Conservation (phyloP, 192 early-diverging fungal species). For the Entomortierella chlamydospora region DNA sequence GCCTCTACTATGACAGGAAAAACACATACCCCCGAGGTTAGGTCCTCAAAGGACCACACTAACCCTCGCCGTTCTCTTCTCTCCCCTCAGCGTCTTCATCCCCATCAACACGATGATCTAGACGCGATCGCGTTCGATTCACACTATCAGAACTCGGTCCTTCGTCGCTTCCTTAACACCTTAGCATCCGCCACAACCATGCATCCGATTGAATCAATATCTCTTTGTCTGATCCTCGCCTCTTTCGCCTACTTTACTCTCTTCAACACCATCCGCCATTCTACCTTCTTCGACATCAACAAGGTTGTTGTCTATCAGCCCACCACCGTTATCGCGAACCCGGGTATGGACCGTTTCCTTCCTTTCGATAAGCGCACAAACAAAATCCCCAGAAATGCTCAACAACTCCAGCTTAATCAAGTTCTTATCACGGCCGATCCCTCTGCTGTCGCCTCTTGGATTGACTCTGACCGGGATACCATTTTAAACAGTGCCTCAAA, state of each 20-base stretch:
- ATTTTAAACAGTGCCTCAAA: slow-evolving; percentile 28
- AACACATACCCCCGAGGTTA: slow-evolving; percentile 44
- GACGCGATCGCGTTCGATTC: slow-evolving; percentile 32
- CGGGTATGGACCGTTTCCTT: slow-evolving; percentile 45
- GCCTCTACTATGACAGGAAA: slow-evolving; percentile 38
- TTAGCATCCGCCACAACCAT: slow-evolving; percentile 56
- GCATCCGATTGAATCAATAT: slow-evolving; percentile 87
- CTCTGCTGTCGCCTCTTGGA: slow-evolving; percentile 7
- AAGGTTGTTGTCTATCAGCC: slow-evolving; percentile 57
- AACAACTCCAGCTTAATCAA: slow-evolving; percentile 71
- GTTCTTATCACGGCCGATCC: slow-evolving; percentile 57
- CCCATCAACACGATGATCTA: slow-evolving; percentile 11
- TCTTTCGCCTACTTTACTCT: slow-evolving; percentile 83
- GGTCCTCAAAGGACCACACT: slow-evolving; percentile 13
- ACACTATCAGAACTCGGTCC: slow-evolving; percentile 44
- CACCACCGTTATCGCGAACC: slow-evolving; percentile 53
- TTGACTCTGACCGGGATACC: slow-evolving; percentile 24
- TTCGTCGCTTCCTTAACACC: slow-evolving; percentile 43
- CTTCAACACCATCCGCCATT: slow-evolving; percentile 75
- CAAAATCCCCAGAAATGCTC: slow-evolving; percentile 49
- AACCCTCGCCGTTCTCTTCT: not conserved
- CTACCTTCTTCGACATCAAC: slow-evolving; percentile 67
- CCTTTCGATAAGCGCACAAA: slow-evolving; percentile 57
- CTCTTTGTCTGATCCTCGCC: slow-evolving; percentile 74
- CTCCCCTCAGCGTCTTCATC: not conserved